Conservation (phyloP, 495 filamentous ascomycete species). For the Trichocladium uniseriatum region DNA sequence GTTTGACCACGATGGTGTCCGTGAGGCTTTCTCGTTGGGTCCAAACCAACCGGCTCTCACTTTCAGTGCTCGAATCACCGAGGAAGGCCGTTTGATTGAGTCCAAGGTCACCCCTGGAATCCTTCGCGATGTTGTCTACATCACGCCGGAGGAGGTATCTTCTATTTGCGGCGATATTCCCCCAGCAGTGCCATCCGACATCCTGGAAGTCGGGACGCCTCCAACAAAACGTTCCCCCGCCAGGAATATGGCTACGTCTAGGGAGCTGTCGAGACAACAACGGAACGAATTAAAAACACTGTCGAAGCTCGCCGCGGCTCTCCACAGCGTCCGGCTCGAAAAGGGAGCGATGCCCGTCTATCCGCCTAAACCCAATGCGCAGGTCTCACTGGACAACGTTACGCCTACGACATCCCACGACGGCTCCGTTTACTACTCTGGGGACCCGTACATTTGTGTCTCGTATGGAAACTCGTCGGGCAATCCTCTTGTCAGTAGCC, state of each 20-base stretch:
- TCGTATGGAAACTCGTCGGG: constrained; percentile 17
- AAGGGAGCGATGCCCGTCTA: constrained; percentile 34
- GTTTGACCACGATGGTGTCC: constrained; percentile 52
- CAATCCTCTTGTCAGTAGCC: constrained; percentile 30
- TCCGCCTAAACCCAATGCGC: constrained; percentile 23
- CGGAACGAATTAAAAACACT: constrained; percentile 27
- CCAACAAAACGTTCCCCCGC: constrained; percentile 12
- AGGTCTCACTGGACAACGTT: constrained; percentile 25
- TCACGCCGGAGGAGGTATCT: constrained; percentile 54
- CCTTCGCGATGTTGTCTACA: constrained; percentile 59
- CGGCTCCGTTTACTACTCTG: constrained; percentile 18
- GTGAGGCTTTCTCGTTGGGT: constrained; percentile 58
- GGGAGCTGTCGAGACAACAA: constrained; percentile 25
- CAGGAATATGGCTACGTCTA: constrained; percentile 28
- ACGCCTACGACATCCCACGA: constrained; percentile 4
- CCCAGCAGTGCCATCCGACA: constrained; percentile 2
- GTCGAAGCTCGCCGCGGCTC: constrained; percentile 26
- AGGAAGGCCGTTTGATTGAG: constrained; percentile 57
- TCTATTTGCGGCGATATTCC: constrained; percentile 35
- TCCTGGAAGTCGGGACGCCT: constrained; percentile 28
- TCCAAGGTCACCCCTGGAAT: constrained; percentile 61
- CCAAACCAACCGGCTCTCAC: constrained; percentile 62
- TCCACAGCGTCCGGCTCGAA: constrained; percentile 26
- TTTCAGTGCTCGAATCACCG: constrained; percentile 63
- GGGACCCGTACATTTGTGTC: constrained; percentile 36